Conservation (phyloP, 1,284 basidiomycete species). For the Trametes pubescens region DNA sequence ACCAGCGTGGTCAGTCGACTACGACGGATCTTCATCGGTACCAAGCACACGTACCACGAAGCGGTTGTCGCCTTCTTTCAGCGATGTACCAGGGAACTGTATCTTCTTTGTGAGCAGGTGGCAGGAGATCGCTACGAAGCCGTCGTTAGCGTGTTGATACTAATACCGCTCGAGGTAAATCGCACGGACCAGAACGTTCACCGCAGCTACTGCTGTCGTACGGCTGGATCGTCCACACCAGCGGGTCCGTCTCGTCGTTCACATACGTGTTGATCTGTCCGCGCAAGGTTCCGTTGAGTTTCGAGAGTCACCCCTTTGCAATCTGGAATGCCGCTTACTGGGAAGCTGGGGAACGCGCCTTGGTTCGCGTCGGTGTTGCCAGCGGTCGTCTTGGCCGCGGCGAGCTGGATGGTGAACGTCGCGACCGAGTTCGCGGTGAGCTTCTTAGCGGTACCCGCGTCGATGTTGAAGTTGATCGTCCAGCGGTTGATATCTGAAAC, state of each 20-base stretch:
- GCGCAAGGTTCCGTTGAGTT: not conserved
- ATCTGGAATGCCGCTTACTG: slow-evolving; percentile 7
- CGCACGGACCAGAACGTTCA: slow-evolving; percentile 28
- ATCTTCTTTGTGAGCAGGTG: slow-evolving; percentile 29
- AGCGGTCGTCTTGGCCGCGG: slow-evolving; percentile 39
- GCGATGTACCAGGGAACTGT: slow-evolving; percentile 28
- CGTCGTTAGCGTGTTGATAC: not conserved
- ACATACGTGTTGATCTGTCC: slow-evolving; percentile 29
- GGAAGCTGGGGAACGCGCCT: slow-evolving; percentile 29
- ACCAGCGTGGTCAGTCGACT: not conserved
- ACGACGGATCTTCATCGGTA: too few species aligned
- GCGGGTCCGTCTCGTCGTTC: slow-evolving; percentile 21
- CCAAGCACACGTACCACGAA: slow-evolving; percentile 24
- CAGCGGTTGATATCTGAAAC: slow-evolving; percentile 37
- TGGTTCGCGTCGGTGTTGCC: slow-evolving; percentile 44
- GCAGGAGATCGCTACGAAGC: slow-evolving; percentile 30
- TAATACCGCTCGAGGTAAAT: not conserved
- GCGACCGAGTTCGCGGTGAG: slow-evolving; percentile 25
- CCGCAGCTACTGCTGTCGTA: slow-evolving; percentile 34
- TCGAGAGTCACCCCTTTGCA: not conserved
- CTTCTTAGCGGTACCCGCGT: slow-evolving; percentile 13
- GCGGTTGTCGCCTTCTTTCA: slow-evolving; percentile 26
- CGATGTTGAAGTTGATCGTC: slow-evolving; percentile 41
- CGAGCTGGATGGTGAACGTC: slow-evolving; percentile 41
- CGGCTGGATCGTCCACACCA: slow-evolving; percentile 30